A percentile compares a stretch with the other conserved stretches of the same genome.
Evolutionary conservation across 148 eudicot genomes (phyloP).

Genomic region (Spergularia bocconei): DNA sequence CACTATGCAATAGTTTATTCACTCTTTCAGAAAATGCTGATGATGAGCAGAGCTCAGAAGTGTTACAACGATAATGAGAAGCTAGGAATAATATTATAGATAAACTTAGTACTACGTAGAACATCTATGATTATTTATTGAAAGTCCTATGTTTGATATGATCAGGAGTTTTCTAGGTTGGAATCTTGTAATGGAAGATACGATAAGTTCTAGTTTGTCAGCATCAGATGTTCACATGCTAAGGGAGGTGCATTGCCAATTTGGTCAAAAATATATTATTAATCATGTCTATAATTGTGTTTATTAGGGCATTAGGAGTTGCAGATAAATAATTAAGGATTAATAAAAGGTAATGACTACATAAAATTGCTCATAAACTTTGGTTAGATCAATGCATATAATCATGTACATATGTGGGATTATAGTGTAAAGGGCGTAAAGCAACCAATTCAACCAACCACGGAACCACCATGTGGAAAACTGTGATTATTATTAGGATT

Average conservation of each 20-base stretch:
- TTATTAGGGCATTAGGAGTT: too few relatives aligned
- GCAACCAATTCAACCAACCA: too few relatives aligned
- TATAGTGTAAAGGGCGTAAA: too few relatives aligned
- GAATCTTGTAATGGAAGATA: slow-evolving; percentile 25
- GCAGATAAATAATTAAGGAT: too few relatives aligned
- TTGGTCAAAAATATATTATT: background rate
- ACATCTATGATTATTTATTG: background rate
- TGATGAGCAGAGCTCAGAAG: background rate
- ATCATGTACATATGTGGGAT: too few relatives aligned
- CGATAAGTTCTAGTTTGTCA: slow-evolving; percentile 10
- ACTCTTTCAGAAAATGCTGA: background rate
- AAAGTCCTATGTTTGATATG: slow-evolving; percentile 23
- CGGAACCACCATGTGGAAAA: too few relatives aligned
- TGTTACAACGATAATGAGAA: background rate
- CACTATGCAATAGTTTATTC: background rate
- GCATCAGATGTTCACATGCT: slow-evolving; percentile 24
- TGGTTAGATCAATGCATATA: too few relatives aligned
- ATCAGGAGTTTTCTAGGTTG: slow-evolving; percentile 14
- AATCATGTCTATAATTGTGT: too few relatives aligned
- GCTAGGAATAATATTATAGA: too few relatives aligned
- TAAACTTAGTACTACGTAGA: background rate
- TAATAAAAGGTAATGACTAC: too few relatives aligned
- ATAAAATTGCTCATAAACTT: too few relatives aligned
- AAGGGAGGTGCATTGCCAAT: background rate
- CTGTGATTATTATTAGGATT: too few relatives aligned